These are phyloP conservation scores for Echites panduratus DNA, from an alignment of 257 asterid species.

Conservation along the genomic window DNA sequence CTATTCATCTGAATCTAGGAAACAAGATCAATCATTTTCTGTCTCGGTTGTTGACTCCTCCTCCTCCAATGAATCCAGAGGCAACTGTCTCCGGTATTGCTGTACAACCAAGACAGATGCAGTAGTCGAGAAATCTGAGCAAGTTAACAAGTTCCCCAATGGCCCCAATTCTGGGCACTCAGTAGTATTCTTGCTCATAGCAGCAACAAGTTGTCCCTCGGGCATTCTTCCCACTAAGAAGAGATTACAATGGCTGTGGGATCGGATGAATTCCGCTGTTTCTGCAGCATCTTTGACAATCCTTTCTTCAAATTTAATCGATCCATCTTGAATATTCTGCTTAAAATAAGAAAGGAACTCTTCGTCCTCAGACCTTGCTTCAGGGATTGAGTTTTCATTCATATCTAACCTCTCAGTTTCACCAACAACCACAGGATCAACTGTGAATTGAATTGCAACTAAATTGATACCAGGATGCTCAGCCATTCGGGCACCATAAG, in stretches of 20 bases:
- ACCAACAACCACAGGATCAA: slow-evolving; percentile 22
- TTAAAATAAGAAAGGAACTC: slow-evolving; percentile 26
- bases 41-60: not conserved
- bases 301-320: slow-evolving; percentile 31
- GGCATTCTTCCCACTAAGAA: slow-evolving; percentile 40
- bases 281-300: slow-evolving; percentile 23
- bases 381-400: not conserved
- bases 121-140: slow-evolving; percentile 29
- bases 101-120: slow-evolving; percentile 64
- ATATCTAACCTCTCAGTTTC: slow-evolving; percentile 21
- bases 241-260: slow-evolving; percentile 25
- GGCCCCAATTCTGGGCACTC: slow-evolving; percentile 61
- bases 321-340: slow-evolving; percentile 20
- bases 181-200: slow-evolving; percentile 17
- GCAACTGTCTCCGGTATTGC: slow-evolving; percentile 24
- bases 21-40: not conserved
- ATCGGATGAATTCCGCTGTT: slow-evolving; percentile 16
- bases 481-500: slow-evolving; percentile 49
- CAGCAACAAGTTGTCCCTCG: slow-evolving; percentile 34
- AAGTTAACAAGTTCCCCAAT: slow-evolving; percentile 36
- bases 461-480: slow-evolving; percentile 40
- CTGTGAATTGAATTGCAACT: slow-evolving; percentile 7
- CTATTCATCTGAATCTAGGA: no score
- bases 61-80: slow-evolving; percentile 4
- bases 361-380: slow-evolving; percentile 19